A percentile compares a stretch with the other conserved stretches of the same genome.
phyloP scores from a whole-genome alignment of 2,329 filamentous ascomycete species.

The Verticillium albo-atrum region DNA sequence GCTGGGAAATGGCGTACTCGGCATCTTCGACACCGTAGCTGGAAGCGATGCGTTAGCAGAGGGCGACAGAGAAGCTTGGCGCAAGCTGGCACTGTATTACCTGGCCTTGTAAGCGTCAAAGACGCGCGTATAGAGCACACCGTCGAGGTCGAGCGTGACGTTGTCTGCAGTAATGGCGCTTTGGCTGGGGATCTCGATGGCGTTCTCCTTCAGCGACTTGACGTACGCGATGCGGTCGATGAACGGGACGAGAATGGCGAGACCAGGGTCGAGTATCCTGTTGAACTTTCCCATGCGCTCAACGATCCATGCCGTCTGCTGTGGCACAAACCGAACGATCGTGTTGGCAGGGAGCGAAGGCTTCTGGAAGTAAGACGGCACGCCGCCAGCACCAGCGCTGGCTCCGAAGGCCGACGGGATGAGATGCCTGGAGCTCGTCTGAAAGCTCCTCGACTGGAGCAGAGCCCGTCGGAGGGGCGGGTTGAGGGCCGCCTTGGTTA shows the following conservation, averaged over 20 bases:
- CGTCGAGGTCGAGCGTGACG: slow-evolving; percentile 92
- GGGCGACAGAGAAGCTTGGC: not conserved
- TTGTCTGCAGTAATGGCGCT: slow-evolving; percentile 98
- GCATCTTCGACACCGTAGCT: slow-evolving; percentile 98
- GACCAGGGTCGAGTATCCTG: slow-evolving; percentile 84
- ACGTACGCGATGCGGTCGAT: slow-evolving; percentile 97
- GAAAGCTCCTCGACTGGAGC: slow-evolving; percentile 9
- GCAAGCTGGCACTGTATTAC: slow-evolving; percentile 34
- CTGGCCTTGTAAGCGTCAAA: slow-evolving; percentile 98
- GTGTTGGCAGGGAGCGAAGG: slow-evolving; percentile 83
- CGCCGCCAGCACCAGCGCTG: slow-evolving; percentile 29
- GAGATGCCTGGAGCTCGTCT: slow-evolving; percentile 7
- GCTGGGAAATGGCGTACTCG: slow-evolving; percentile 96
- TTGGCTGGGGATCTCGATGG: slow-evolving; percentile 95
- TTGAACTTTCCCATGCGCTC: slow-evolving; percentile 99
- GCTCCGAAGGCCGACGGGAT: slow-evolving; percentile 18
- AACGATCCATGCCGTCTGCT: slow-evolving; percentile 99
- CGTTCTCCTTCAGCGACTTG: slow-evolving; percentile 92
- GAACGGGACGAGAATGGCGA: slow-evolving; percentile 84
- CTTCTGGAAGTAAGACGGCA: slow-evolving; percentile 77
- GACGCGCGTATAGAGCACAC: slow-evolving; percentile 90
- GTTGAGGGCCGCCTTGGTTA: slow-evolving; percentile 13
- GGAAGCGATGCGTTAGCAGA: slow-evolving; percentile 4
- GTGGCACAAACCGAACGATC: slow-evolving; percentile 92
- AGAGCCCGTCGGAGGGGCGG: slow-evolving; percentile 11